Evolutionary conservation across 2,329 filamentous ascomycete genomes (phyloP).

Genomic region (Ophiocordyceps camponoti-leonardi): DNA sequence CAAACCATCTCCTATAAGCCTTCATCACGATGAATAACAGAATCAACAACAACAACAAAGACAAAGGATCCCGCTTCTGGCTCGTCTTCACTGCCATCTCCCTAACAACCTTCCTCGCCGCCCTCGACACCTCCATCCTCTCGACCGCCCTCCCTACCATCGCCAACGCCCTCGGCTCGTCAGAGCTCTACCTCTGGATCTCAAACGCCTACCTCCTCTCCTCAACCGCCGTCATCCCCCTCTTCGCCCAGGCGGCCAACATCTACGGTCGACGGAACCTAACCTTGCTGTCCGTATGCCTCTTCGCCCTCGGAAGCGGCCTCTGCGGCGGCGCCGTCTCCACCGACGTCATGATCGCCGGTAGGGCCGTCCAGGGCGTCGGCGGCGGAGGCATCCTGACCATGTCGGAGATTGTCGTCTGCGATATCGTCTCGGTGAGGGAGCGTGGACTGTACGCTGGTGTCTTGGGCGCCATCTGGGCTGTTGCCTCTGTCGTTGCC

Average conservation of each 20-base stretch:
- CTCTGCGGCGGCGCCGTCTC: constrained; percentile 7
- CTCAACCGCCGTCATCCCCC: constrained; percentile 1
- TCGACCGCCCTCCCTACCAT: constrained; percentile 14
- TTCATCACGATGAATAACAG: too few relatives aligned
- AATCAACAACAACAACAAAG: background rate
- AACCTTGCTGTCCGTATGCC: constrained; percentile 11
- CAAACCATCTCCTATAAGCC: too few relatives aligned
- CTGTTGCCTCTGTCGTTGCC: constrained; percentile 12
- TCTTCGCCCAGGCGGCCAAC: constrained; percentile 27
- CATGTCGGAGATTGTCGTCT: constrained; percentile 10
- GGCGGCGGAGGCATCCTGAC: constrained; percentile 6
- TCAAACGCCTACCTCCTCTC: constrained; percentile 8
- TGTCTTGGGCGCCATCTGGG: constrained; percentile 11
- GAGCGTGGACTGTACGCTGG: constrained; percentile 23
- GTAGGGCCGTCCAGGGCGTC: constrained; percentile 23
- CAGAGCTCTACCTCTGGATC: constrained; percentile 10
- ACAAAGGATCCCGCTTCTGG: constrained; percentile 5
- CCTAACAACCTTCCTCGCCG: constrained; percentile 8
- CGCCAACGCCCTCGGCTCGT: constrained; percentile 5
- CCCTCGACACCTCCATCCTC: constrained; percentile 12
- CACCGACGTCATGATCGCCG: constrained; percentile 19
- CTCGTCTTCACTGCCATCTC: constrained; percentile 6
- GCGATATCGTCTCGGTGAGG: constrained; percentile 29
- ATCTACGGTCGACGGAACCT: constrained; percentile 30
- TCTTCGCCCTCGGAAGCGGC: constrained; percentile 9